Evolutionary conservation across 805 yeast species (phyloP).

Genomic region (Saturnispora serradocipensis): DNA sequence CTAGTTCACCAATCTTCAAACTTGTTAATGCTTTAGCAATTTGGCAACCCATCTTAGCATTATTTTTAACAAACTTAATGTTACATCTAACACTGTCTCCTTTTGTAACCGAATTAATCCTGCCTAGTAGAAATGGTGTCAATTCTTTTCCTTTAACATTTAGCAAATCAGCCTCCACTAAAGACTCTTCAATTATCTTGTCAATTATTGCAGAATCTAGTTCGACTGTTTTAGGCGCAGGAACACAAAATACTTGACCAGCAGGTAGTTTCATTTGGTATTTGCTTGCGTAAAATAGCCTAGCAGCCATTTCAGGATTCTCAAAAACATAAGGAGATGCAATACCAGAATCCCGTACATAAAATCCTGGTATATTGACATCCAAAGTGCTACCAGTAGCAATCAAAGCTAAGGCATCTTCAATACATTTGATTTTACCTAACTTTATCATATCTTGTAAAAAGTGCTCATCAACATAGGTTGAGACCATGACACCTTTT

Average conservation of each 20-base stretch:
- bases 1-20: constrained; percentile 21
- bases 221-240: constrained; percentile 63
- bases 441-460: not conserved
- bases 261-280: constrained; percentile 41
- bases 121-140: constrained; percentile 67
- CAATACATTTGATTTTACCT: not conserved
- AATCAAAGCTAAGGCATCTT: not conserved
- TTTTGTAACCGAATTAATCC: constrained; percentile 55
- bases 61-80: constrained; percentile 66
- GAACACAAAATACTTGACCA: constrained; percentile 76
- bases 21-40: constrained; percentile 49
- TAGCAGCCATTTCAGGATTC: constrained; percentile 52
- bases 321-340: constrained; percentile 56
- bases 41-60: constrained; percentile 57
- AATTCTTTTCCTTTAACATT: constrained; percentile 63
- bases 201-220: constrained; percentile 44
- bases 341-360: constrained; percentile 66
- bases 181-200: constrained; percentile 49
- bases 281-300: constrained; percentile 40
- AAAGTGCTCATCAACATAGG: constrained; percentile 29
- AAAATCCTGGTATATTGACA: constrained; percentile 65
- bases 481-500: constrained; percentile 80
- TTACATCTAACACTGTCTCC: constrained; percentile 68
- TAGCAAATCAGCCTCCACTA: constrained; percentile 39
- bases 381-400: constrained; percentile 4